Evolutionary conservation across 345 rosid species (phyloP), one percentile per base, ranked within the genome.

Genomic region (Citrus maxima): DNA sequence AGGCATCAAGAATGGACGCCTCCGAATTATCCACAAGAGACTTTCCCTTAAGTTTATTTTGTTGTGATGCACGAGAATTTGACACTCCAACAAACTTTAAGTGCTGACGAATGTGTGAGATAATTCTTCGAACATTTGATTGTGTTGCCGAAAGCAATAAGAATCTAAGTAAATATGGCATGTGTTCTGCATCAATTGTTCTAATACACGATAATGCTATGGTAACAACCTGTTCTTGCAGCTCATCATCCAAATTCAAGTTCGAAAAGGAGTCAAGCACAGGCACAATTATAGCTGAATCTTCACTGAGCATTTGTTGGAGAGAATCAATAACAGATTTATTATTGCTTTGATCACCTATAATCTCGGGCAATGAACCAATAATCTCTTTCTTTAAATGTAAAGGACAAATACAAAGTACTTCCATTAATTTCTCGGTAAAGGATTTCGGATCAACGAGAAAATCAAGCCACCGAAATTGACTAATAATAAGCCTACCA

Each of bases 291-390:
- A 93, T 80, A 55, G 87, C 80, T 13, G 93, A 90, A 85, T 93
- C 98, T 77, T 93, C 98, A 66, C 79, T 90, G 55, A 93, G 93
- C 93, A 93, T 86, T 72, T 89, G 85, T 76, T 91, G 93, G 2
- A 93, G 88, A 73, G 91, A 90, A 81, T 89, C 90, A 62, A 93
- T 84, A 72, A 93, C 89, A 70, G 75, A 70, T 42, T 73, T 85
- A 73, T 82, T 84, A 77, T 84, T 88, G 10, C 70, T 30, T 27
- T 85, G 91, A 82, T 90, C 95, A 18, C 92, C 94, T 8, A 93
- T 86, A 66, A 93, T 91, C 88, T 93, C 97, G 18, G 98, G 97
- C 83, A 93, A 87, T 1, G 98, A 93, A 64, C 98, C 98, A 63
- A 92, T 88, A 16, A 93, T 90, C 88, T 93, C 98, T 63, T 88